Percentiles rank a stretch among this genome's conserved stretches.
Conservation (phyloP, 768 basidiomycete genomes). For the Epithele typhae region DNA sequence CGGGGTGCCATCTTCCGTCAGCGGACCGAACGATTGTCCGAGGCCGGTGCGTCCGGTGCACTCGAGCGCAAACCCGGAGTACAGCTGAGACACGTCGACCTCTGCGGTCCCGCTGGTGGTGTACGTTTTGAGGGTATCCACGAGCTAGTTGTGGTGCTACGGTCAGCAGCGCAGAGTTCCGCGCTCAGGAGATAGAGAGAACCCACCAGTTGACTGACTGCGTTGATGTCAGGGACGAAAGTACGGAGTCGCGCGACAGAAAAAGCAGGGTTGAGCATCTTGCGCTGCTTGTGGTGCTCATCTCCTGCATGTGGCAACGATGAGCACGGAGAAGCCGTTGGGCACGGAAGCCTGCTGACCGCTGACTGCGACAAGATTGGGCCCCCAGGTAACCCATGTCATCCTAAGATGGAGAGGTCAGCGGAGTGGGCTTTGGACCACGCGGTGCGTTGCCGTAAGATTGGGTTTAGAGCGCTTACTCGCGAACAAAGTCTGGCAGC, state of each 20-base stretch:
- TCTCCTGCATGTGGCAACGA: background rate
- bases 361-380: background rate
- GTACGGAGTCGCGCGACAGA: background rate
- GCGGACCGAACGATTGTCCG: conserved; percentile 5
- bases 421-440: too few relatives aligned
- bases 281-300: conserved; percentile 6
- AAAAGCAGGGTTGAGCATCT: conserved; percentile 4
- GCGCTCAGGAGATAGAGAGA: background rate
- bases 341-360: too few relatives aligned
- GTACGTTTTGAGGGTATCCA: background rate
- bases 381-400: background rate
- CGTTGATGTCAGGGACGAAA: conserved; percentile 1
- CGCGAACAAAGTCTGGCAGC: background rate
- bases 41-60: conserved; percentile 4
- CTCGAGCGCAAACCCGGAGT: conserved; percentile 6
- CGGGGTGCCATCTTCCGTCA: conserved; percentile 7
- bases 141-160: too few relatives aligned
- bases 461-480: too few relatives aligned
- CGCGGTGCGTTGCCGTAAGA: too few relatives aligned
- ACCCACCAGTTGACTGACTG: background rate
- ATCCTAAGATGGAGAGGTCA: background rate
- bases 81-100: conserved; percentile 5
- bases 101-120: background rate
- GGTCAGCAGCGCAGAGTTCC: too few relatives aligned
- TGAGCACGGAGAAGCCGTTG: background rate